Percentiles rank a stretch among this genome's conserved stretches.
Evolutionary conservation across 208 protist species (phyloP).

Genomic region (Wallacemonas sp.): DNA sequence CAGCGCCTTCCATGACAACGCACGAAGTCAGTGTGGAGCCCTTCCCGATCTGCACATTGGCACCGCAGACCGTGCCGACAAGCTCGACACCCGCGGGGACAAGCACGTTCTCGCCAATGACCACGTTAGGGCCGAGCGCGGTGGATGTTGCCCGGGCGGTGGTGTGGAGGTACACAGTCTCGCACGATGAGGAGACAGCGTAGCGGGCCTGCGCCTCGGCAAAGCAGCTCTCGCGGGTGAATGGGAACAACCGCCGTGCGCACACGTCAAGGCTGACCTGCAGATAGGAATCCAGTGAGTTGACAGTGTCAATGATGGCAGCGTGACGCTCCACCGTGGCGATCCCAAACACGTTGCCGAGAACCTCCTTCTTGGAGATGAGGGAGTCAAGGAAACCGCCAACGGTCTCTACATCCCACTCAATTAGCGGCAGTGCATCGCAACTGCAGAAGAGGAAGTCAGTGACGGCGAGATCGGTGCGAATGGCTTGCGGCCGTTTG

Average conservation of each 20-base stretch:
- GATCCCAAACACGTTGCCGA: slow-evolving; percentile 79
- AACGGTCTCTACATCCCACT: slow-evolving; percentile 62
- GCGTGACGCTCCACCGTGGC: slow-evolving; percentile 33
- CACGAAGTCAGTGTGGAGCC: slow-evolving; percentile 47
- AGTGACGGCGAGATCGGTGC: slow-evolving; percentile 75
- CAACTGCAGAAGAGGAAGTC: slow-evolving; percentile 73
- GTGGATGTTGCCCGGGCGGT: slow-evolving; percentile 23
- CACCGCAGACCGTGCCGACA: slow-evolving; percentile 50
- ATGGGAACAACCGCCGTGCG: slow-evolving; percentile 68
- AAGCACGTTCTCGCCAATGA: slow-evolving; percentile 59
- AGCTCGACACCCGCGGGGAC: slow-evolving; percentile 51
- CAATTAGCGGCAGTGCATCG: slow-evolving; percentile 66
- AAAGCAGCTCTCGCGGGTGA: slow-evolving; percentile 83
- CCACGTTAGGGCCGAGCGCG: slow-evolving; percentile 40
- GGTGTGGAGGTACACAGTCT: slow-evolving; percentile 77
- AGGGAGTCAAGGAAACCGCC: slow-evolving; percentile 71
- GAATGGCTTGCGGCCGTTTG: slow-evolving; percentile 43
- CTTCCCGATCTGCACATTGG: slow-evolving; percentile 56
- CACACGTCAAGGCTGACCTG: slow-evolving; percentile 78
- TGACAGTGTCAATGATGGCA: slow-evolving; percentile 59
- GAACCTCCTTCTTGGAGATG: slow-evolving; percentile 63
- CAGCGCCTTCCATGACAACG: slow-evolving; percentile 65
- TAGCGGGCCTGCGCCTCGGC: slow-evolving; percentile 65
- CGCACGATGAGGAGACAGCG: slow-evolving; percentile 56
- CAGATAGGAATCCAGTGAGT: slow-evolving; percentile 64